Percentiles rank a stretch among this genome's conserved stretches.
Conservation (phyloP, 768 basidiomycete genomes). For the Lactifluus pinguis region DNA sequence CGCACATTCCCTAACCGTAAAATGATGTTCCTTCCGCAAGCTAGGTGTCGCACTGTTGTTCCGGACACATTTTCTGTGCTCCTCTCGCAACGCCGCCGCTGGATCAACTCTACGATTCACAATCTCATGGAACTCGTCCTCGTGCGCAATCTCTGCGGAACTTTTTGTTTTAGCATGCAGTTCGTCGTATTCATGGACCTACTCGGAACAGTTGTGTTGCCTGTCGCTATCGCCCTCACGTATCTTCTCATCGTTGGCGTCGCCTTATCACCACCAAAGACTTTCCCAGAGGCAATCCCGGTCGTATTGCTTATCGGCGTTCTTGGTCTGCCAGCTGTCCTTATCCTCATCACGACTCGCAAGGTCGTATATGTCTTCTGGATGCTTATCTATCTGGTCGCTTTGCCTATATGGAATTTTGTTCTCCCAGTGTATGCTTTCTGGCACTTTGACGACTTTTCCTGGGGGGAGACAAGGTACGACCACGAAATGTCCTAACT, state of each 20-base stretch:
- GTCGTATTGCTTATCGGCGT: constrained; percentile 83
- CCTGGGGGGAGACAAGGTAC: constrained; percentile 97
- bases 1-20: constrained; percentile 97
- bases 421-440: constrained; percentile 91
- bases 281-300: constrained; percentile 91
- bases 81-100: constrained; percentile 92
- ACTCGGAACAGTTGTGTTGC: constrained; percentile 83
- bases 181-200: constrained; percentile 99
- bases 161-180: constrained; percentile 99
- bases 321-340: constrained; percentile 83
- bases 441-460: constrained; percentile 99
- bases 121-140: constrained; percentile 98
- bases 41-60: constrained; percentile 88
- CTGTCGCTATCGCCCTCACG: constrained; percentile 87
- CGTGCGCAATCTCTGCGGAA: constrained; percentile 94
- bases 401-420: constrained; percentile 95
- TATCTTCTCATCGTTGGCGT: constrained; percentile 80
- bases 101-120: constrained; percentile 99
- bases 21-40: constrained; percentile 99
- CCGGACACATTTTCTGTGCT: constrained; percentile 92
- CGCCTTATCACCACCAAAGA: constrained; percentile 68
- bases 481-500: constrained; percentile 22
- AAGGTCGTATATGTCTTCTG: constrained; percentile 95
- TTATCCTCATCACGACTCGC: constrained; percentile 89
- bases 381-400: constrained; percentile 93